These are phyloP conservation scores for Hyaloscypha finlandica DNA, from an alignment of 495 filamentous ascomycete genomes.

Conservation along the genomic window DNA sequence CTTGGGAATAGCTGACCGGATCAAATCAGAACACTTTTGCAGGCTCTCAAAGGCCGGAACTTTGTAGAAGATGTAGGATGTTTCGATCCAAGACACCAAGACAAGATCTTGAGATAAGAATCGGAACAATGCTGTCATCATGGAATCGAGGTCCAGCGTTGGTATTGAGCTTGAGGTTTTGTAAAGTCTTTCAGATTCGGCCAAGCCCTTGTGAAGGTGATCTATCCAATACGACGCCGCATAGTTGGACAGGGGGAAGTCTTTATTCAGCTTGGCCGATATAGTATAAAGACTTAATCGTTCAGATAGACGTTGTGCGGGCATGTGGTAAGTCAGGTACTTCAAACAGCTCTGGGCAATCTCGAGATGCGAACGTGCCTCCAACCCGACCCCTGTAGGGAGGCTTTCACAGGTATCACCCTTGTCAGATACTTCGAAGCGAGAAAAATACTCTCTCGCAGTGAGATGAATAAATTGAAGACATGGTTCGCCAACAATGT, in stretches of 20 bases:
- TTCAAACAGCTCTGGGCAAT: background rate
- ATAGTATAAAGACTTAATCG: background rate
- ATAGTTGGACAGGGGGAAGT: background rate
- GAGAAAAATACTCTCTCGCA: background rate
- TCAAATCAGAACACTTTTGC: background rate
- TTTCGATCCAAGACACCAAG: background rate
- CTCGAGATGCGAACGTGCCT: background rate
- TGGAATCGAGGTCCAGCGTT: too few species aligned
- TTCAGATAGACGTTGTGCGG: background rate
- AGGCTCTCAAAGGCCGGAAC: background rate
- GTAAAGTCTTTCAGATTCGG: background rate
- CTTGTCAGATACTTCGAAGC: background rate
- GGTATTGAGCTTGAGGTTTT: too few species aligned
- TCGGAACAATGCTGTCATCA: background rate
- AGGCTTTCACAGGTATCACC: background rate
- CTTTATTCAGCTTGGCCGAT: background rate
- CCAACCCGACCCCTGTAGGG: background rate
- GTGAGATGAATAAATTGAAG: background rate
- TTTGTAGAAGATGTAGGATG: background rate
- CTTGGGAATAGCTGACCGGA: too few species aligned
- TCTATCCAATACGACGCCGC: background rate
- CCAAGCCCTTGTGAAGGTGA: background rate
- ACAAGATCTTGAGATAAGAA: background rate
- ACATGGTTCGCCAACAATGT: too few species aligned
- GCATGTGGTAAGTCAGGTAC: background rate